Percentiles rank a stretch among this genome's conserved stretches.
Conservation (phyloP, 768 basidiomycete species). For the Amanita pseudoporphyria region DNA sequence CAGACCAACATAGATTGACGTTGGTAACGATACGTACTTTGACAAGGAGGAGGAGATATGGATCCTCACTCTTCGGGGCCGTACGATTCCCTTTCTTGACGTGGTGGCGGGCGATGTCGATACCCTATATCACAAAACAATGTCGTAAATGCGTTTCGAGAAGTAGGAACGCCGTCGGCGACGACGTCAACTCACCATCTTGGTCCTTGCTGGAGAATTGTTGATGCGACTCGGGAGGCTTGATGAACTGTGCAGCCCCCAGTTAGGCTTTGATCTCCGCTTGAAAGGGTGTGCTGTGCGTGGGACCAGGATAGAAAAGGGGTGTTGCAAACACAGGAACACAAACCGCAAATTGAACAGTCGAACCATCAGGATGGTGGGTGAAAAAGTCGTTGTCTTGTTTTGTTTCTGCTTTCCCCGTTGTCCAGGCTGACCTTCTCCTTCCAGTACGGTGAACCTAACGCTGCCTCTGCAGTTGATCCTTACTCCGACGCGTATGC, state of each 20-base stretch:
- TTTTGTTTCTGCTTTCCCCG: constrained; percentile 7
- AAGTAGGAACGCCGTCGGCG: constrained; percentile 14
- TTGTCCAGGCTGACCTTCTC: constrained; percentile 8
- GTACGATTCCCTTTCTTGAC: constrained; percentile 96
- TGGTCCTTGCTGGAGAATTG: constrained; percentile 50
- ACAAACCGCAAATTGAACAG: constrained; percentile 29
- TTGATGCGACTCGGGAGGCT: constrained; percentile 38
- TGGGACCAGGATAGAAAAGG: constrained; percentile 5
- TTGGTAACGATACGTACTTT: constrained; percentile 49
- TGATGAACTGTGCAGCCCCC: constrained; percentile 56
- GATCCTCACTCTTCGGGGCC: constrained; percentile 98
- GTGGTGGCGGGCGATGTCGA: constrained; percentile 94
- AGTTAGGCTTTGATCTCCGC: constrained; percentile 36
- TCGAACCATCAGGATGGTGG: constrained; percentile 62
- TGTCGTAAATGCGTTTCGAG: constrained; percentile 7
- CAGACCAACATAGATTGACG: constrained; percentile 7
- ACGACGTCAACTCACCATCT: constrained; percentile 68
- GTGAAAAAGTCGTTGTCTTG: constrained; percentile 18
- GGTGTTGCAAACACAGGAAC: constrained; percentile 30
- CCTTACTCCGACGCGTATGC: constrained; percentile 80
- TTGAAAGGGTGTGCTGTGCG: constrained; percentile 13
- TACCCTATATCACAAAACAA: too few relatives aligned
- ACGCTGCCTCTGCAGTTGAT: constrained; percentile 50
- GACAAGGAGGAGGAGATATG: constrained; percentile 95
- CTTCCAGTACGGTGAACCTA: constrained; percentile 55